phyloP scores from a whole-genome alignment of 1,284 basidiomycete genomes.

The Lentinula novae-zelandiae region DNA sequence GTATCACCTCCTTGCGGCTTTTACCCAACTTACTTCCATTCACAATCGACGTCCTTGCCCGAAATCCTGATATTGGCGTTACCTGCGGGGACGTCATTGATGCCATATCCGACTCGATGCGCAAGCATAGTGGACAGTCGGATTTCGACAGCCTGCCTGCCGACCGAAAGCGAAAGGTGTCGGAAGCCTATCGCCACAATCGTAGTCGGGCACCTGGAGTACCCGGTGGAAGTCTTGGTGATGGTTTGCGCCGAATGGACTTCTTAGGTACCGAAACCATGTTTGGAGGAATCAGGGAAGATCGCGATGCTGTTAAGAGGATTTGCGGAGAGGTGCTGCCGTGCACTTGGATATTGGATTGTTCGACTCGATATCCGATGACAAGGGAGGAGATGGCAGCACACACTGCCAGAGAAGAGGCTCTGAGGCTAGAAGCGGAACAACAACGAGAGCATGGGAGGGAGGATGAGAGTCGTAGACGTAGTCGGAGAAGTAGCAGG shows the following conservation, averaged over 20 bases:
- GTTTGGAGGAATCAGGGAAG: constrained; percentile 56
- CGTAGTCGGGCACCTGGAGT: constrained; percentile 57
- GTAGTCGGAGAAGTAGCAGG: not conserved
- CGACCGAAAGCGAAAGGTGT: constrained; percentile 35
- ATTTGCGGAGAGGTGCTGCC: constrained; percentile 48
- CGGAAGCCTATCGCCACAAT: constrained; percentile 56
- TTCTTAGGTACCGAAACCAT: constrained; percentile 53
- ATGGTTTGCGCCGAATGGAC: constrained; percentile 59
- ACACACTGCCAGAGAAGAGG: constrained; percentile 28
- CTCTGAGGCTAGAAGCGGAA: not conserved
- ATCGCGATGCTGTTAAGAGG: constrained; percentile 40
- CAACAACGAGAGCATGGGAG: not conserved
- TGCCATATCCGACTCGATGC: constrained; percentile 45
- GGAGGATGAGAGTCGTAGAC: not conserved
- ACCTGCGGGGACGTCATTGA: constrained; percentile 75
- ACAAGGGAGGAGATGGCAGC: constrained; percentile 48
- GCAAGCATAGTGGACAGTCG: constrained; percentile 41
- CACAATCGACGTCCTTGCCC: constrained; percentile 53
- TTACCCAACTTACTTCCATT: constrained; percentile 40
- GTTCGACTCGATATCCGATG: constrained; percentile 42
- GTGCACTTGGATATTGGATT: constrained; percentile 57
- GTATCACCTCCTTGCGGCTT: constrained; percentile 47
- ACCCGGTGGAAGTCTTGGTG: constrained; percentile 61
- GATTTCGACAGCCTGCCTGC: constrained; percentile 45
- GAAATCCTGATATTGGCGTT: constrained; percentile 49